Percentiles rank a stretch among this genome's conserved stretches.
These are phyloP conservation scores for Pyrenophora seminiperda DNA, from an alignment of 2,329 filamentous ascomycete species.

Conservation along the genomic window DNA sequence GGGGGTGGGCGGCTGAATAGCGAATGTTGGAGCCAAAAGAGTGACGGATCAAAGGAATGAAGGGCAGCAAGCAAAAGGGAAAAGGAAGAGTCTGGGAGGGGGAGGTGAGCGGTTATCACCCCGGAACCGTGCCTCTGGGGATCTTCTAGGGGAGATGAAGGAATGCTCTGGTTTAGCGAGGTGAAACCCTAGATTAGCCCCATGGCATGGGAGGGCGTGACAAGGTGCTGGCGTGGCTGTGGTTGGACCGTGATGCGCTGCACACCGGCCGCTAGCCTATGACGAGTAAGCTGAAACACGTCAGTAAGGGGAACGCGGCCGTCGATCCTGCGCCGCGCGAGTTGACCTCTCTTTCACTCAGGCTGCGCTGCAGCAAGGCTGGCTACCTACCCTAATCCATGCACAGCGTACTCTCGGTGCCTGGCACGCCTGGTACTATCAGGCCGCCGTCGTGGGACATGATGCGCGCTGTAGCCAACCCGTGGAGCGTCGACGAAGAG, in stretches of 20 bases:
- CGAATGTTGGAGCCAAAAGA: conserved; percentile 37
- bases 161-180: conserved; percentile 44
- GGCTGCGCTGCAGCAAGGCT: no score
- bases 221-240: conserved; percentile 12
- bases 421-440: no score
- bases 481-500: no score
- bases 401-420: no score
- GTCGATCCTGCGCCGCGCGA: background rate
- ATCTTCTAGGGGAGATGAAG: conserved; percentile 46
- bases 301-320: conserved; percentile 30
- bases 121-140: conserved; percentile 22
- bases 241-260: conserved; percentile 26
- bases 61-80: conserved; percentile 24
- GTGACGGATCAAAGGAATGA: conserved; percentile 38
- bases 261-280: conserved; percentile 30
- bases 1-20: conserved; percentile 26
- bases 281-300: conserved; percentile 41
- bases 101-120: conserved; percentile 37
- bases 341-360: no score
- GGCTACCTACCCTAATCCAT: no score
- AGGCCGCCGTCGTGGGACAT: no score
- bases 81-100: conserved; percentile 21
- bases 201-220: conserved; percentile 19
- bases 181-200: conserved; percentile 42
- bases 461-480: no score